Conservation (phyloP, 2,329 filamentous ascomycete genomes). For the Cladosporium sp. region DNA sequence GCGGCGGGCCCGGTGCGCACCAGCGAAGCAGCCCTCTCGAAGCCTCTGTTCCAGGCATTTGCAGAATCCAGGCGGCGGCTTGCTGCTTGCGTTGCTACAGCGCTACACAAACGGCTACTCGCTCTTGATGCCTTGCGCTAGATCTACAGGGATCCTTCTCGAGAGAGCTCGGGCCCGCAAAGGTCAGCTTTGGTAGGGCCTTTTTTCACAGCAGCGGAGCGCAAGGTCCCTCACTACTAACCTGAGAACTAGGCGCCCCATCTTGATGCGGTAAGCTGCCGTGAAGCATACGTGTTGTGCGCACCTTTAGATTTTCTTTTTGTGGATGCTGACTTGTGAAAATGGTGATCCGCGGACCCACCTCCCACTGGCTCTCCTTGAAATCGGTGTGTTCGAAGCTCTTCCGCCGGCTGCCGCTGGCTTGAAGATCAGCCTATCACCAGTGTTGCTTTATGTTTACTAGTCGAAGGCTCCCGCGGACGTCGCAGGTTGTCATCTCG, state of each 20-base stretch:
- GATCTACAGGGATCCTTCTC: conserved; percentile 13
- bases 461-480: neutral
- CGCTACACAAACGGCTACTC: neutral
- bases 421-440: neutral
- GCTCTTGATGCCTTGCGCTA: conserved; percentile 11
- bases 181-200: neutral
- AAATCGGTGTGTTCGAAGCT: conserved; percentile 2
- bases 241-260: neutral
- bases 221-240: neutral
- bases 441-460: conserved; percentile 2
- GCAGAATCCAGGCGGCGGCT: conserved; percentile 5
- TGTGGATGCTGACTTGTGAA: neutral
- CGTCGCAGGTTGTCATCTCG: conserved; percentile 5
- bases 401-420: conserved; percentile 9
- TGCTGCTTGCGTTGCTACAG: conserved; percentile 8
- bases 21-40: conserved; percentile 10
- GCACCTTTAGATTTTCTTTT: neutral
- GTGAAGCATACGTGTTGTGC: conserved; percentile 11
- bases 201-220: conserved; percentile 2
- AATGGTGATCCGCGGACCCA: neutral
- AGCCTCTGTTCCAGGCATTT: conserved; percentile 8
- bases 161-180: neutral
- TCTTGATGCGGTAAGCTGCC: conserved; percentile 6
- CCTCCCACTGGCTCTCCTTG: conserved; percentile 2
- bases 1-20: conserved; percentile 8